Percentiles rank a stretch among this genome's conserved stretches.
Evolutionary conservation across 2,329 filamentous ascomycete species (phyloP).

Genomic region (Dothideomycetidae sp.): DNA sequence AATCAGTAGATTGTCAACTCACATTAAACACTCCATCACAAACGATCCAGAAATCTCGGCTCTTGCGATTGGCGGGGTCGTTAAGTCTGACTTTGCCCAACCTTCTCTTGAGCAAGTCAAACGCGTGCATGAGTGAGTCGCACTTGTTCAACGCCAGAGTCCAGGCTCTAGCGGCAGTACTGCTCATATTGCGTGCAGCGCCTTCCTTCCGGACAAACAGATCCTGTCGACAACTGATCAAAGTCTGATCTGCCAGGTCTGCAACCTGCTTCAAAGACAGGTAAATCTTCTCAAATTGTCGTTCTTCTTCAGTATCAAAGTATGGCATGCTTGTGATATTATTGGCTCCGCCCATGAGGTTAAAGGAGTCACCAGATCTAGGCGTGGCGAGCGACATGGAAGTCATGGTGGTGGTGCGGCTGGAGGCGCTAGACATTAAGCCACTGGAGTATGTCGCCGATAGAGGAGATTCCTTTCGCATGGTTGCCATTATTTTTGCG

Average conservation of each 20-base stretch:
- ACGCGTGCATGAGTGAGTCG: constrained; percentile 54
- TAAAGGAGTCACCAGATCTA: constrained; percentile 70
- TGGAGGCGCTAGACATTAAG: constrained; percentile 28
- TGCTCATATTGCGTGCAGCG: constrained; percentile 27
- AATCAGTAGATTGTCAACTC: constrained; percentile 13
- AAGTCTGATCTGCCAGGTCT: constrained; percentile 54
- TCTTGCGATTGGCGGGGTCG: constrained; percentile 59
- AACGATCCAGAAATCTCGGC: constrained; percentile 50
- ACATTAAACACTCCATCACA: constrained; percentile 59
- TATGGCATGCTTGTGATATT: constrained; percentile 1
- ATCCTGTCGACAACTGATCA: constrained; percentile 56
- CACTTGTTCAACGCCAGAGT: constrained; percentile 58
- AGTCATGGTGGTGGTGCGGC: constrained; percentile 39
- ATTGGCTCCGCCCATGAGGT: constrained; percentile 35
- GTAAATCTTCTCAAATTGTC: constrained; percentile 70
- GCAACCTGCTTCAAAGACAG: constrained; percentile 59
- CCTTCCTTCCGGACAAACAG: constrained; percentile 49
- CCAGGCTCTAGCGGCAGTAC: constrained; percentile 46
- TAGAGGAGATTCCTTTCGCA: constrained; percentile 13
- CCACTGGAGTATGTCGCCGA: not conserved
- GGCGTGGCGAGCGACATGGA: constrained; percentile 47
- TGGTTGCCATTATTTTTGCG: constrained; percentile 37
- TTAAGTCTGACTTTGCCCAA: constrained; percentile 71
- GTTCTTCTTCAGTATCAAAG: constrained; percentile 56
- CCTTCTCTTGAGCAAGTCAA: constrained; percentile 56